phyloP scores from a whole-genome alignment of 441 rosid genomes.

The Raphanus hybrid region DNA sequence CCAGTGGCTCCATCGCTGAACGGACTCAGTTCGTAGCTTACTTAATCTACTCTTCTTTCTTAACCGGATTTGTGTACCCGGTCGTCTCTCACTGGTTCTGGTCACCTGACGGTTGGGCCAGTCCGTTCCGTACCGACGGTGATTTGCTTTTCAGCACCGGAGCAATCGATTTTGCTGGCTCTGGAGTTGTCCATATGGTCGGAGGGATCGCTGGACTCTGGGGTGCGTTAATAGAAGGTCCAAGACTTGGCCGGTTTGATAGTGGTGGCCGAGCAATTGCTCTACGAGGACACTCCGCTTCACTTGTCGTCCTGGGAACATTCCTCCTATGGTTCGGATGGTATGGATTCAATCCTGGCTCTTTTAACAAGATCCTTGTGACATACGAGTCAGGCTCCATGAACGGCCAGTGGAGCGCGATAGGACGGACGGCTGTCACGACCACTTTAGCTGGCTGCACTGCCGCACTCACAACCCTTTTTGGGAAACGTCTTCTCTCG shows the following conservation, averaged over 20 bases:
- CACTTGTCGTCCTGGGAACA: slow-evolving; percentile 74
- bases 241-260: slow-evolving; percentile 72
- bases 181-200: slow-evolving; percentile 75
- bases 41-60: slow-evolving; percentile 74
- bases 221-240: slow-evolving; percentile 78
- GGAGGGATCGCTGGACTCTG: slow-evolving; percentile 79
- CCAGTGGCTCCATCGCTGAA: slow-evolving; percentile 83
- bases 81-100: slow-evolving; percentile 80
- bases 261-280: slow-evolving; percentile 65
- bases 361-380: slow-evolving; percentile 64
- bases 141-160: slow-evolving; percentile 63
- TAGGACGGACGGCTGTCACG: slow-evolving; percentile 65
- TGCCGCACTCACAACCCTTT: slow-evolving; percentile 66
- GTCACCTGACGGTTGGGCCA: slow-evolving; percentile 79
- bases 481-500: slow-evolving; percentile 57
- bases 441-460: slow-evolving; percentile 73
- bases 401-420: slow-evolving; percentile 69
- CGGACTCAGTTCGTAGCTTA: slow-evolving; percentile 85
- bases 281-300: slow-evolving; percentile 82
- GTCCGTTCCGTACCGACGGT: slow-evolving; percentile 49
- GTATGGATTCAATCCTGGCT: slow-evolving; percentile 86
- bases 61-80: slow-evolving; percentile 81
- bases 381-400: slow-evolving; percentile 55
- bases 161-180: slow-evolving; percentile 83
- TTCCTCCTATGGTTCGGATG: slow-evolving; percentile 82